Conservation (phyloP, 2,329 filamentous ascomycete genomes). For the Colletotrichum sp. region DNA sequence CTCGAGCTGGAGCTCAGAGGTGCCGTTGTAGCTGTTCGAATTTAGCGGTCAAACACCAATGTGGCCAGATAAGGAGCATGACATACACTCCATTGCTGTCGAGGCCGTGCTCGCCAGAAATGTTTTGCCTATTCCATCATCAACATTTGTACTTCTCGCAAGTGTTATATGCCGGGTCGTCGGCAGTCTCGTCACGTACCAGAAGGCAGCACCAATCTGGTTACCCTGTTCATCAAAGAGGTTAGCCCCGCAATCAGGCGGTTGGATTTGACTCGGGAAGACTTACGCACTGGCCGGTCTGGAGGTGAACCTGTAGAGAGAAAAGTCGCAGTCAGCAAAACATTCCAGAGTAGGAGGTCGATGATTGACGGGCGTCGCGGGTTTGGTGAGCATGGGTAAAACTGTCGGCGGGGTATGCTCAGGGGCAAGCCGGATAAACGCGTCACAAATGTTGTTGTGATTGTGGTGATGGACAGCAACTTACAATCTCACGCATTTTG, state of each 20-base stretch:
- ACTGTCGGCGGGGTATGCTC: conserved; percentile 28
- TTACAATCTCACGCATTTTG: conserved; percentile 74
- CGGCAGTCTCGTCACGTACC: conserved; percentile 57
- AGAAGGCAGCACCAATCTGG: conserved; percentile 99
- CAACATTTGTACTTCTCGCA: conserved; percentile 33
- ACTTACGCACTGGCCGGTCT: conserved; percentile 98
- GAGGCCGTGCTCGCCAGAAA: conserved; percentile 92
- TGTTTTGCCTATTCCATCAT: conserved; percentile 68
- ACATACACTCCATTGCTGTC: conserved; percentile 95
- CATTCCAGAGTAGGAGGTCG: background rate
- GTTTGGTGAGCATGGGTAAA: background rate
- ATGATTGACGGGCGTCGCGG: background rate
- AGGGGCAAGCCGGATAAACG: conserved; percentile 40
- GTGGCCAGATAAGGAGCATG: conserved; percentile 7
- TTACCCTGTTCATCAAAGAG: conserved; percentile 75
- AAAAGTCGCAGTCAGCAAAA: conserved; percentile 58
- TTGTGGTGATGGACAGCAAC: conserved; percentile 35
- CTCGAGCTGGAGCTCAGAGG: conserved; percentile 98
- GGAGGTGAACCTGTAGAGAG: conserved; percentile 87
- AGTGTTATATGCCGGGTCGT: conserved; percentile 8
- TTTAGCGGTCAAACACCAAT: conserved; percentile 25
- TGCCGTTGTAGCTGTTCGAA: conserved; percentile 84
- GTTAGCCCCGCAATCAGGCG: conserved; percentile 36
- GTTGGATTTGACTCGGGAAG: conserved; percentile 1
- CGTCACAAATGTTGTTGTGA: conserved; percentile 31